Conservation (phyloP, 2,329 filamentous ascomycete genomes). For the Leptographium radiaticola region DNA sequence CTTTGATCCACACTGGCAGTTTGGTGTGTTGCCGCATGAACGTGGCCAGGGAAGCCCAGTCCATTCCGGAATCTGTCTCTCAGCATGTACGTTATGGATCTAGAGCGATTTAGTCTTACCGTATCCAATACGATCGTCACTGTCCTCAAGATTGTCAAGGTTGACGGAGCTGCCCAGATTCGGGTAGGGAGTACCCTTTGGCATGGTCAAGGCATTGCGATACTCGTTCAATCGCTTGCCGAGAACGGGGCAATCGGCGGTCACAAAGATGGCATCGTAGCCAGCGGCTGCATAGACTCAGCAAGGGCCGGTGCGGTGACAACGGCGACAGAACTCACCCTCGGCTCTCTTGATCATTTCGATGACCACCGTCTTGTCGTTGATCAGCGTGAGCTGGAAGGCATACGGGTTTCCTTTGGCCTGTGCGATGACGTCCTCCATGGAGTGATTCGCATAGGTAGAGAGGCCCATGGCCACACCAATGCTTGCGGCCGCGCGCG, state of each 20-base stretch:
- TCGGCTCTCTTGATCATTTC: constrained; percentile 20
- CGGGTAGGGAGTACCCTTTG: constrained; percentile 23
- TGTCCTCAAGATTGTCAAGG: background rate
- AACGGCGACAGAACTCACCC: background rate
- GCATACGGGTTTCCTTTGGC: constrained; percentile 27
- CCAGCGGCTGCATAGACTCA: background rate
- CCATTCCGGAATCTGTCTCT: constrained; percentile 14
- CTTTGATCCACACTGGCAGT: constrained; percentile 35
- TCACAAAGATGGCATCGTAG: constrained; percentile 27
- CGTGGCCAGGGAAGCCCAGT: constrained; percentile 35
- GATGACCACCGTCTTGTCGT: constrained; percentile 28
- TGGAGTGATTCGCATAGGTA: constrained; percentile 28
- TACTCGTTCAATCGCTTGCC: constrained; percentile 40
- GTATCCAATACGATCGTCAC: background rate
- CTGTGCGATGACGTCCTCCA: constrained; percentile 31
- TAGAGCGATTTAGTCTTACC: background rate
- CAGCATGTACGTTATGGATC: background rate
- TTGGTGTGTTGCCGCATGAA: constrained; percentile 33
- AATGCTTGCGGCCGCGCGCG: constrained; percentile 28
- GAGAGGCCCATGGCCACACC: constrained; percentile 34
- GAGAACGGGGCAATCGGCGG: constrained; percentile 39
- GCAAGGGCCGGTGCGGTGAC: background rate
- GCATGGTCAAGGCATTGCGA: constrained; percentile 36
- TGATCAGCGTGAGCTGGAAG: constrained; percentile 40
- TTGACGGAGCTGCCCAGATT: background rate